Evolutionary conservation across 164 flowering plant species (phyloP).

Genomic region (Kingdonia uniflora): DNA sequence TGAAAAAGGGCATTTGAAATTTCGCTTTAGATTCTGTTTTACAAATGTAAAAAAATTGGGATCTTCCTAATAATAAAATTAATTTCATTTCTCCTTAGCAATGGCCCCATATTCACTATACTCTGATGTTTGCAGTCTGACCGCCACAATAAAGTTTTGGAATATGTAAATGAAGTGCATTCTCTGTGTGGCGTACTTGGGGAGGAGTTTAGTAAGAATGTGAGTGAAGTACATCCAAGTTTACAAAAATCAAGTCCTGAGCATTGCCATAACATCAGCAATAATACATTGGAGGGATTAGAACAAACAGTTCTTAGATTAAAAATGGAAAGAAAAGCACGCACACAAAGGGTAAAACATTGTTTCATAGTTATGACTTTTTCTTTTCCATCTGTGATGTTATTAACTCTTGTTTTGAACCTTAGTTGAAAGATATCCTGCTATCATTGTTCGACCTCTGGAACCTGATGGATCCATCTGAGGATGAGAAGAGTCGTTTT

Average conservation of each 20-base stretch:
- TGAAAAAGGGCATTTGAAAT: too few relatives aligned
- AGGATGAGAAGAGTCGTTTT: conserved; percentile 45
- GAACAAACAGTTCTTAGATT: conserved; percentile 47
- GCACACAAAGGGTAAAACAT: conserved; percentile 55
- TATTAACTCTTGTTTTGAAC: neutral
- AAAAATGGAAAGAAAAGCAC: conserved; percentile 52
- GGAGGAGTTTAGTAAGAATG: conserved; percentile 69
- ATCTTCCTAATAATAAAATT: too few relatives aligned
- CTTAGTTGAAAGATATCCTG: conserved; percentile 63
- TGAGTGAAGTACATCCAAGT: conserved; percentile 87
- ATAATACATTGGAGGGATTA: conserved; percentile 62
- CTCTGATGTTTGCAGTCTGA: conserved; percentile 56
- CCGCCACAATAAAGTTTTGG: conserved; percentile 68
- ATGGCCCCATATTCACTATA: too few relatives aligned
- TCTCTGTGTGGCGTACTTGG: conserved; percentile 69
- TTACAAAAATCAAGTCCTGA: conserved; percentile 40
- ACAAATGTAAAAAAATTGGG: too few relatives aligned
- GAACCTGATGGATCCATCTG: conserved; percentile 81
- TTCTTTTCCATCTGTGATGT: neutral
- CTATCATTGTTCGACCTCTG: conserved; percentile 59
- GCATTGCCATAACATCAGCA: conserved; percentile 62
- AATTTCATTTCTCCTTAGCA: too few relatives aligned
- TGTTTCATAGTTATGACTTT: neutral
- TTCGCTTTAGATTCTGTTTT: too few relatives aligned
- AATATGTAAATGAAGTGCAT: conserved; percentile 81